These are phyloP conservation scores for Phytophthora pistaciae DNA, from an alignment of 352 stramenopile species.

Conservation along the genomic window DNA sequence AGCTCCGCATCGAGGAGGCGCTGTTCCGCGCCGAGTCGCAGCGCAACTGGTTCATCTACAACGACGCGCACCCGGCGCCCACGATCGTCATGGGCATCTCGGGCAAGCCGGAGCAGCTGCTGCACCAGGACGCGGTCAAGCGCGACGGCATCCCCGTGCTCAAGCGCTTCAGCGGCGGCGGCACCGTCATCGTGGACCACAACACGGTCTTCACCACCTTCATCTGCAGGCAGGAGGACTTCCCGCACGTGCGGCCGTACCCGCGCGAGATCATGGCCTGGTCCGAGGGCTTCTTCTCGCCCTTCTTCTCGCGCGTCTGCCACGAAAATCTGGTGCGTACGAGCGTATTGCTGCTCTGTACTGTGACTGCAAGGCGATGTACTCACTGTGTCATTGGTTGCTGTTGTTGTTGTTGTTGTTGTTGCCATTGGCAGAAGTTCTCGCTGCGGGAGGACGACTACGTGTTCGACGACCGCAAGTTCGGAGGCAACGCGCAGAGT, in stretches of 20 bases:
- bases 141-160: constrained; percentile 87
- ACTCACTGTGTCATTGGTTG: not conserved
- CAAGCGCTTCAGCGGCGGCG: constrained; percentile 97
- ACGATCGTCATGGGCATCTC: constrained; percentile 97
- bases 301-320: constrained; percentile 77
- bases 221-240: constrained; percentile 88
- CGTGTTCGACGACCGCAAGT: constrained; percentile 95
- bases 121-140: constrained; percentile 89
- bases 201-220: constrained; percentile 94
- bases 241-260: constrained; percentile 83
- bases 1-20: constrained; percentile 94
- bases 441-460: constrained; percentile 97
- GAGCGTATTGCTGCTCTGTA: not conserved
- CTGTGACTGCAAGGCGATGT: not conserved
- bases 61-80: constrained; percentile 68
- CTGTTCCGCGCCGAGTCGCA: constrained; percentile 90
- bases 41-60: constrained; percentile 88
- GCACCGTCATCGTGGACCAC: constrained; percentile 97
- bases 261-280: constrained; percentile 95
- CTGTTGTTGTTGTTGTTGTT: not conserved
- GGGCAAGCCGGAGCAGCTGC: constrained; percentile 92
- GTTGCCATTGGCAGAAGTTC: constrained; percentile 69
- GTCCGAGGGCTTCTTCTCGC: constrained; percentile 83
- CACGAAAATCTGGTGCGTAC: constrained; percentile 31
- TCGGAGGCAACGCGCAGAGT: constrained; percentile 97